These are phyloP conservation scores for Penstemon eatonii DNA, from an alignment of 257 asterid species.

Conservation along the genomic window DNA sequence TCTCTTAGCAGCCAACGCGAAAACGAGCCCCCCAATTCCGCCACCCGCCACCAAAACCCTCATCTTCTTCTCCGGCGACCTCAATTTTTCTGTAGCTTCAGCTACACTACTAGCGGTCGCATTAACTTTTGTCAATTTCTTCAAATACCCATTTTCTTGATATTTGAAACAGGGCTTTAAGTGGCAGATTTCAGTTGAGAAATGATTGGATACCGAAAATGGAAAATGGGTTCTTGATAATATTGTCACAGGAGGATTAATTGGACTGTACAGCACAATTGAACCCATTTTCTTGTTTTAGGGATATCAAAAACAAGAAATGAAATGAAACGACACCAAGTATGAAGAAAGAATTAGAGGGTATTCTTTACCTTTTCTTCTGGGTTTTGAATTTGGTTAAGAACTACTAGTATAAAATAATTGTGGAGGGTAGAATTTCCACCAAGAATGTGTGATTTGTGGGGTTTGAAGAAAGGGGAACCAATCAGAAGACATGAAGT, in stretches of 20 bases:
- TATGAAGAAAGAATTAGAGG: not conserved
- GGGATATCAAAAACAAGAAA: not conserved
- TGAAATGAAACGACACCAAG: not conserved
- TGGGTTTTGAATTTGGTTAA: not conserved
- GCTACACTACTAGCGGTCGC: conserved; percentile 28
- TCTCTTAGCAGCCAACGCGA: conserved; percentile 84
- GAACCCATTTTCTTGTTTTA: conserved; percentile 42
- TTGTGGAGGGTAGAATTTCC: not conserved
- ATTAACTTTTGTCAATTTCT: conserved; percentile 36
- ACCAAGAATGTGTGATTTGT: conserved; percentile 24
- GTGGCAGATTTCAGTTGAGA: conserved; percentile 34
- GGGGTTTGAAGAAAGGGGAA: conserved; percentile 43
- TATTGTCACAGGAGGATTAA: conserved; percentile 45
- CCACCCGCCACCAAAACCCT: conserved; percentile 93
- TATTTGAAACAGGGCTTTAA: conserved; percentile 23
- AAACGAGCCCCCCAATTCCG: conserved; percentile 91
- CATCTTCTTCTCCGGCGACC: conserved; percentile 48
- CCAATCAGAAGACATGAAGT: conserved; percentile 54
- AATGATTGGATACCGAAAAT: conserved; percentile 7
- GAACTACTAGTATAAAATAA: not conserved
- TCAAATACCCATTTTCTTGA: conserved; percentile 31
- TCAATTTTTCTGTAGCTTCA: conserved; percentile 17
- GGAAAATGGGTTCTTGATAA: conserved; percentile 49
- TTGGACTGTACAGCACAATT: conserved; percentile 44
- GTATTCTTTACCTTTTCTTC: not conserved